Evolutionary conservation across 352 stramenopile genomes (phyloP), one percentile per base, ranked within the genome.

Genomic region (Phytophthora multivora): DNA sequence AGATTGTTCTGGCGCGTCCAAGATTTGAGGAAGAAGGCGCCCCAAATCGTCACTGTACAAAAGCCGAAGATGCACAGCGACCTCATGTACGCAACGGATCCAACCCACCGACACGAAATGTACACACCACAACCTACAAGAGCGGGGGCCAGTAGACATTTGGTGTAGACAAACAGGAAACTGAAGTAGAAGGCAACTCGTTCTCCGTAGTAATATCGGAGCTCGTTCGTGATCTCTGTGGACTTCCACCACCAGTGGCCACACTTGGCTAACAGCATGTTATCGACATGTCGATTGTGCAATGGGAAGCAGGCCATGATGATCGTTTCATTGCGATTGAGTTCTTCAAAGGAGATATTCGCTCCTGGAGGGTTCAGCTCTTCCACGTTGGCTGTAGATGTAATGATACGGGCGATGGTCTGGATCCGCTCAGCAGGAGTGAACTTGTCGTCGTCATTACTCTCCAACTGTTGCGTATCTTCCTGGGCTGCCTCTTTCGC

Each of bases 341-440:
- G 69, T 26, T 90, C 84, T 56, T 93, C 86, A 33, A 95, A 79
- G 6, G 79, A 86, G 26, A 95, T 93, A 13, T 77, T 78, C 2
- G 86, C 86, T 8, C 82, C 86, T 3, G 86, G 84, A n/a, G 86
- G 86, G 36, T 91, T 92, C 9, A 95, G 35, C 10, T 93, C 75
- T 47, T 89, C 77, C 19, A 80, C 66, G 48, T 90, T 87, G 1
- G 76, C 70, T 1, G 79, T 91, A 0, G 83, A 92, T 26, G 86
- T 91, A 55, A 95, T 90, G 55, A 95, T 95, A n/a, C 86, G 86
- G 5, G 82, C 86, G 36, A 95, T 95, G 0, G 86, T 92, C 56
- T 95, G 86, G 13, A 95, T 84, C 6, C 86, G 83, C 42, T 95
- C 86, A 11, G 86, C 86, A 5, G 86, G 86, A 7, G 84, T 93